phyloP scores from a whole-genome alignment of 345 rosid species.

The Luvunga scandens region DNA sequence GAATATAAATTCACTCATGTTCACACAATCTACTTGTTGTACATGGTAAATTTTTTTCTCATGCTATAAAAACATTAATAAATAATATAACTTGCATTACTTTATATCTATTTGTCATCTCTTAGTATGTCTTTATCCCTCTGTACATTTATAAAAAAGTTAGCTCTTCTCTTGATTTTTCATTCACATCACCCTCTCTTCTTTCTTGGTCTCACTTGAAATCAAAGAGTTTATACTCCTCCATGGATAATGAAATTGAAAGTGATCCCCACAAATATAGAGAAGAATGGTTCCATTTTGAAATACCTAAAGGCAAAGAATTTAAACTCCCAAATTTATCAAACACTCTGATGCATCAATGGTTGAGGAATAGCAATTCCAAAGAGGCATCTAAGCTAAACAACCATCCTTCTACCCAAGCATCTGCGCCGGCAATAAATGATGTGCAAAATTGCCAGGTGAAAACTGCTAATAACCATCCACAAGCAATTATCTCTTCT shows the following conservation, averaged over 20 bases:
- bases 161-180: neutral
- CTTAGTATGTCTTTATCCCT: neutral
- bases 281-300: conserved; percentile 20
- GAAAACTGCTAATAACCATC: neutral
- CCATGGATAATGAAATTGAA: neutral
- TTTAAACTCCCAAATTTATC: conserved; percentile 17
- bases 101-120: neutral
- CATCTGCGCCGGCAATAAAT: no score
- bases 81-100: neutral
- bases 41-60: neutral
- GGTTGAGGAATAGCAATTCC: neutral
- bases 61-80: neutral
- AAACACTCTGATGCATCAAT: neutral
- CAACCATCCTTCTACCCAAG: neutral
- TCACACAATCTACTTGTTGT: neutral
- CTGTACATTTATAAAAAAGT: neutral
- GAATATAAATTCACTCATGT: neutral
- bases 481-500: neutral
- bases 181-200: neutral
- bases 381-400: neutral
- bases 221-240: neutral
- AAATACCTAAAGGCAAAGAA: neutral
- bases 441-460: neutral
- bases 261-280: conserved; percentile 13
- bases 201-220: neutral